These are phyloP conservation scores for Knoxdaviesia capensis DNA, from an alignment of 2,329 filamentous ascomycete species.

Conservation along the genomic window DNA sequence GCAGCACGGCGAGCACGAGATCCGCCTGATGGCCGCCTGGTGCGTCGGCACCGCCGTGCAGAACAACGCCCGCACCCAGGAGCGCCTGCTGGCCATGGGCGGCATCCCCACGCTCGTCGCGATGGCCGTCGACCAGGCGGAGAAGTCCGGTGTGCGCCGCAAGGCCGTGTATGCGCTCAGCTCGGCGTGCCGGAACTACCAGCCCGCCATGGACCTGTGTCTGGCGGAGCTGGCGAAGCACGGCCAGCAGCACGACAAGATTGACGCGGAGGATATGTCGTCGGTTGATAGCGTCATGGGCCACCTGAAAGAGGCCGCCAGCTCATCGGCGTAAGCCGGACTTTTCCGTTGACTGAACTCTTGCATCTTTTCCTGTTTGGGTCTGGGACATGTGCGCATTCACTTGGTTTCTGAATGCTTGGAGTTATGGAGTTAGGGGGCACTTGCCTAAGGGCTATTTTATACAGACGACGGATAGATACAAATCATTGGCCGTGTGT, in stretches of 20 bases:
- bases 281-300: slow-evolving; percentile 58
- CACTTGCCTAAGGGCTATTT: no score
- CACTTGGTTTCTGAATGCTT: no score
- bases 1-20: slow-evolving; percentile 43
- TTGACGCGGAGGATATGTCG: slow-evolving; percentile 81
- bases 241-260: slow-evolving; percentile 32
- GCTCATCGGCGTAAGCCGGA: no score
- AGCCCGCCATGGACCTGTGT: slow-evolving; percentile 56
- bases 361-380: not conserved
- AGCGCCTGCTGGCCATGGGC: slow-evolving; percentile 40
- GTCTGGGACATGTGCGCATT: not conserved
- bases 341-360: not conserved
- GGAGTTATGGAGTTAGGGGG: no score
- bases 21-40: slow-evolving; percentile 80
- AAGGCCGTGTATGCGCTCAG: slow-evolving; percentile 86
- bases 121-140: slow-evolving; percentile 38
- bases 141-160: slow-evolving; percentile 45
- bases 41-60: slow-evolving; percentile 88
- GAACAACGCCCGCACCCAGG: slow-evolving; percentile 79
- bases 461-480: no score
- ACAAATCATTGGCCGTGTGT: no score
- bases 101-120: slow-evolving; percentile 51
- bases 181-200: slow-evolving; percentile 72
- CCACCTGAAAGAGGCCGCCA: slow-evolving; percentile 20
- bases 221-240: slow-evolving; percentile 37